Base-by-base conservation (phyloP, 768 basidiomycete genomes). In the Amanita thiersii region DNA sequence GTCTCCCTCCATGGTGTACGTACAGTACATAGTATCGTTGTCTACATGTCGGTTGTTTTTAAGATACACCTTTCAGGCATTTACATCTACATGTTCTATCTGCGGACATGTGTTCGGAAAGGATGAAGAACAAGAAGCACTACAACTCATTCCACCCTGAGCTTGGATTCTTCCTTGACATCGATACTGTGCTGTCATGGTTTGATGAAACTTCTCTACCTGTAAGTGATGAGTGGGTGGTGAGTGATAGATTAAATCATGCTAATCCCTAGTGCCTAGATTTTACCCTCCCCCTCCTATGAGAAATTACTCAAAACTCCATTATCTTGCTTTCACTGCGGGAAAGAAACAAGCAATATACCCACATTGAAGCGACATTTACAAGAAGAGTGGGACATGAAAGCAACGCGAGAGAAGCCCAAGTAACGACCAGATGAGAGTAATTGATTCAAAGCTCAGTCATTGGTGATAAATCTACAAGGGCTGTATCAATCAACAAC, bases 111-210 rank as follows among this genome's bases (percentile, higher is more conserved):
- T 69, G 69, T 40, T 81, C 82, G 0, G 70, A 75, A 6, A 64
- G 61, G 39, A 60, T 93, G 66, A 94, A 92, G 63, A 73, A 68
- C 42, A 96, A 94, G 67, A 86, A 83, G 54, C 92, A 96, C 50
- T 86, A 89, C 61, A 92, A 93, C 53, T 85, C 87, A 4, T 96
- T 93, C 62, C 81, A 86, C 52, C 91, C 91, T 0, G 75, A 76
- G 36, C 66, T 75, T 14, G 89, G 86, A 1, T 94, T 89, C 62
- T 93, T 94, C 61, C 53, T 93, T 2, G 73, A 79, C 46, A 61
- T 92, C 12, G 69, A 78, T 38, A 78, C 88, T 7, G 82, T 94
- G n/a, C 62, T 86, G 32, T 69, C 73, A 2, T 91, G 89, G 89
- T 81, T 87, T 46, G 84, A 84, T 20, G 74, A 75, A 10, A 75